Evolutionary conservation across 208 protist species (phyloP).

Genomic region (Porcisia hertigi): DNA sequence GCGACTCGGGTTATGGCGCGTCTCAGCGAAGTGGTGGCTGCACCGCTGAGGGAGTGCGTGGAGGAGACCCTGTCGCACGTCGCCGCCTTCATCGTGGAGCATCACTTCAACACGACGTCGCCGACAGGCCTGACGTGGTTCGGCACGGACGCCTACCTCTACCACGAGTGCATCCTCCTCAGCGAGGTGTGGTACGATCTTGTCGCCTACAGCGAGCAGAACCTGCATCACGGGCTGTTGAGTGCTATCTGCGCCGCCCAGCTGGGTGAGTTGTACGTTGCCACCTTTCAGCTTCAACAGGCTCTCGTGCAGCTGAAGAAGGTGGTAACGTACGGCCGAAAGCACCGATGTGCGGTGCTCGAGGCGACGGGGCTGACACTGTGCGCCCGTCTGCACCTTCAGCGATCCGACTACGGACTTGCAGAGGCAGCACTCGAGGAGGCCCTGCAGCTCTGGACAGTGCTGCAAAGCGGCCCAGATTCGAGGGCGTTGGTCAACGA

Average conservation of each 20-base stretch:
- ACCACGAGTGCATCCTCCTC: slow-evolving; percentile 87
- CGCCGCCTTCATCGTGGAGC: slow-evolving; percentile 60
- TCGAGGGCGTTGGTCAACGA: slow-evolving; percentile 7
- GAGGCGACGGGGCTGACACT: slow-evolving; percentile 74
- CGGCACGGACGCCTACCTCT: slow-evolving; percentile 65
- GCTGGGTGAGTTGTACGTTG: slow-evolving; percentile 86
- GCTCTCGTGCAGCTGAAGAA: slow-evolving; percentile 72
- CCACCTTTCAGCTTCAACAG: slow-evolving; percentile 72
- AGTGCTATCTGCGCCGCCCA: slow-evolving; percentile 62
- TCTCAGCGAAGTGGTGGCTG: slow-evolving; percentile 51
- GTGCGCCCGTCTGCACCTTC: slow-evolving; percentile 73
- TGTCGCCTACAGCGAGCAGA: slow-evolving; percentile 49
- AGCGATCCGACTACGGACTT: slow-evolving; percentile 73
- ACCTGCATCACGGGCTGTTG: slow-evolving; percentile 62
- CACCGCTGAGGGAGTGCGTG: slow-evolving; percentile 47
- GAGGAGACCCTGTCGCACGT: slow-evolving; percentile 64
- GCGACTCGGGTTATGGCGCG: slow-evolving; percentile 47
- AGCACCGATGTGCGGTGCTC: slow-evolving; percentile 45
- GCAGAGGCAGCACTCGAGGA: slow-evolving; percentile 66
- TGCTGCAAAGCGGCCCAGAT: slow-evolving; percentile 31
- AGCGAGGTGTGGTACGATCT: slow-evolving; percentile 83
- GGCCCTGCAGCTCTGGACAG: slow-evolving; percentile 51
- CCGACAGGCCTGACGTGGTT: slow-evolving; percentile 31
- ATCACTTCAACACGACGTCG: slow-evolving; percentile 57
- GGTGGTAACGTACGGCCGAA: slow-evolving; percentile 39